phyloP scores from a whole-genome alignment of 2,329 filamentous ascomycete species.

The Teratosphaeria viscida region DNA sequence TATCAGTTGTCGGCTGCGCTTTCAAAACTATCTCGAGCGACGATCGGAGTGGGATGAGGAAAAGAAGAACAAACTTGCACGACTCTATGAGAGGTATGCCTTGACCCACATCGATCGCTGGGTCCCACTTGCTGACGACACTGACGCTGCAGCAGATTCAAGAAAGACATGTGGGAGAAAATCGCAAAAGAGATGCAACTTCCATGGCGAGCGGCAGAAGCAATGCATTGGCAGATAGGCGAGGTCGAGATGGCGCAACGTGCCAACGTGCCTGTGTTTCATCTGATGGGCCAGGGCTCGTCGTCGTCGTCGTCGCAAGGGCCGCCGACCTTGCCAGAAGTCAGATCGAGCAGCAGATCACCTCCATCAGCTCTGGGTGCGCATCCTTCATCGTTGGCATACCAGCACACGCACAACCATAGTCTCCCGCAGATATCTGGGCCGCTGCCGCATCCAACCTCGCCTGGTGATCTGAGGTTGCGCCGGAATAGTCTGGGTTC shows the following conservation, averaged over 20 bases:
- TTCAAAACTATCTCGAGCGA: conserved; percentile 93
- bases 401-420: conserved; percentile 24
- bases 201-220: conserved; percentile 90
- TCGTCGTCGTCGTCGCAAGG: conserved; percentile 1
- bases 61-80: conserved; percentile 89
- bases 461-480: conserved; percentile 18
- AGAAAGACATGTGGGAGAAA: conserved; percentile 95
- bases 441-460: conserved; percentile 16
- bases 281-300: conserved; percentile 31
- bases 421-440: conserved; percentile 23
- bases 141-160: conserved; percentile 55
- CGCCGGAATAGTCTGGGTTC: conserved; percentile 16
- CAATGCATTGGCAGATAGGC: conserved; percentile 96
- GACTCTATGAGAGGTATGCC: conserved; percentile 86
- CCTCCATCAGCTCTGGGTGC: conserved; percentile 10
- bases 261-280: conserved; percentile 80
- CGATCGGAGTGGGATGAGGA: conserved; percentile 95
- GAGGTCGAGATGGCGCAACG: conserved; percentile 88
- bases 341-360: conserved; percentile 17
- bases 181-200: conserved; percentile 91
- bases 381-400: conserved; percentile 8
- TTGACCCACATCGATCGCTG: conserved; percentile 4
- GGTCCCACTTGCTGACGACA: background rate
- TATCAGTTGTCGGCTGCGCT: conserved; percentile 88
- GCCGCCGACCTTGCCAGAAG: conserved; percentile 2